Conservation (phyloP, 768 basidiomycete species). For the Suillus plorans region DNA sequence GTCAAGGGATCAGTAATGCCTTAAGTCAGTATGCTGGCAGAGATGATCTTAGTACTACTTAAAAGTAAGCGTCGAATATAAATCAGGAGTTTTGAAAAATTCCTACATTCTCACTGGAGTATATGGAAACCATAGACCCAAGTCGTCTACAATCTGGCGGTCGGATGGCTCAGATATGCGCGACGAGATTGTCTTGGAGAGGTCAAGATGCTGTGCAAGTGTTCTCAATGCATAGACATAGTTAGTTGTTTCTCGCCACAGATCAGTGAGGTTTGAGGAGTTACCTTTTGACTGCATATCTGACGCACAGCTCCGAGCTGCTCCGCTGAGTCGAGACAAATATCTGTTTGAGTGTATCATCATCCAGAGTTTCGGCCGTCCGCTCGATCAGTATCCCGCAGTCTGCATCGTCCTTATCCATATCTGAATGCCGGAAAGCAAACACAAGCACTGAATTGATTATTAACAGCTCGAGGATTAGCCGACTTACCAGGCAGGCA, state of each 20-base stretch:
- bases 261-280: neutral
- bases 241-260: neutral
- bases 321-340: neutral
- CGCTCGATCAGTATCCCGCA: neutral
- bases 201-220: neutral
- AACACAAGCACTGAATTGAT: neutral
- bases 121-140: neutral
- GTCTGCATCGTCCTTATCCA: neutral
- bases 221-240: neutral
- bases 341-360: neutral
- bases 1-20: no score
- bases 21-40: neutral
- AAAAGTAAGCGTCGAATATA: neutral
- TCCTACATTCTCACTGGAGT: neutral
- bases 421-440: neutral
- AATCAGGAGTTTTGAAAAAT: neutral
- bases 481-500: neutral
- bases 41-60: neutral
- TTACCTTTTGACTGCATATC: neutral
- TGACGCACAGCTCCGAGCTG: neutral
- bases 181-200: neutral
- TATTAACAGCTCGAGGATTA: neutral
- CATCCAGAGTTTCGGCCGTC: neutral
- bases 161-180: neutral
- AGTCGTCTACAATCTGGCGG: neutral